A percentile compares a stretch with the other conserved stretches of the same genome.
phyloP scores from a whole-genome alignment of 2,329 filamentous ascomycete species.

The Coniochaeta sp. region DNA sequence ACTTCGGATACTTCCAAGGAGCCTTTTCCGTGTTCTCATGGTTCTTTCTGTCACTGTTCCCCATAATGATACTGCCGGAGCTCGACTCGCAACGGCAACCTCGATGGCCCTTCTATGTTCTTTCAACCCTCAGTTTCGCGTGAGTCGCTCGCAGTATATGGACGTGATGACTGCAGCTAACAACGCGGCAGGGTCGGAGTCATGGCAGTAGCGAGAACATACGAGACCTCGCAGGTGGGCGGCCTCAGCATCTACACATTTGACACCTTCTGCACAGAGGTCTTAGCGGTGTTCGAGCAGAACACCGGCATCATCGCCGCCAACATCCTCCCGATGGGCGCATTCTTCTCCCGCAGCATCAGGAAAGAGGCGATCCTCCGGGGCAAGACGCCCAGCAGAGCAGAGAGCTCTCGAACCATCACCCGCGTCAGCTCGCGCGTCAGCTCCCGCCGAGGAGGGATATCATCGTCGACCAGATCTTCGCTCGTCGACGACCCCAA shows the following conservation, averaged over 20 bases:
- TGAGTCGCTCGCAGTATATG: constrained; percentile 10
- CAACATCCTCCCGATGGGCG: constrained; percentile 26
- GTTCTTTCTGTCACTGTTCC: constrained; percentile 26
- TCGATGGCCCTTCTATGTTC: constrained; percentile 26
- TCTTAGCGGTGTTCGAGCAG: constrained; percentile 26
- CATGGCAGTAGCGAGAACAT: constrained; percentile 24
- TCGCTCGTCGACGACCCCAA: constrained; percentile 13
- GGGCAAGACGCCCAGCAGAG: constrained; percentile 10
- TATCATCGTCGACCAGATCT: constrained; percentile 12
- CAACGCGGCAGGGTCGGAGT: constrained; percentile 18
- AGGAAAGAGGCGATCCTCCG: constrained; percentile 1
- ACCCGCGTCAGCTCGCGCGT: constrained; percentile 7
- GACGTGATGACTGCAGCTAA: neutral
- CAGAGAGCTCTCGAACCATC: constrained; percentile 10
- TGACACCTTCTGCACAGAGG: constrained; percentile 21
- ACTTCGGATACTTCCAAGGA: constrained; percentile 27
- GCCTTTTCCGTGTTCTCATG: constrained; percentile 27
- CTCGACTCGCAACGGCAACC: constrained; percentile 17
- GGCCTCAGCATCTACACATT: constrained; percentile 19
- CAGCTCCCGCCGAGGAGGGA: constrained; percentile 2
- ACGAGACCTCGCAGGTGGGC: constrained; percentile 22
- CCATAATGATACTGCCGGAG: constrained; percentile 22
- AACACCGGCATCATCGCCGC: constrained; percentile 29
- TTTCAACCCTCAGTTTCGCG: constrained; percentile 20
- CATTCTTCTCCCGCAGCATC: constrained; percentile 17